phyloP scores from a whole-genome alignment of 1,284 basidiomycete species.

The Cerioporus squamosus region DNA sequence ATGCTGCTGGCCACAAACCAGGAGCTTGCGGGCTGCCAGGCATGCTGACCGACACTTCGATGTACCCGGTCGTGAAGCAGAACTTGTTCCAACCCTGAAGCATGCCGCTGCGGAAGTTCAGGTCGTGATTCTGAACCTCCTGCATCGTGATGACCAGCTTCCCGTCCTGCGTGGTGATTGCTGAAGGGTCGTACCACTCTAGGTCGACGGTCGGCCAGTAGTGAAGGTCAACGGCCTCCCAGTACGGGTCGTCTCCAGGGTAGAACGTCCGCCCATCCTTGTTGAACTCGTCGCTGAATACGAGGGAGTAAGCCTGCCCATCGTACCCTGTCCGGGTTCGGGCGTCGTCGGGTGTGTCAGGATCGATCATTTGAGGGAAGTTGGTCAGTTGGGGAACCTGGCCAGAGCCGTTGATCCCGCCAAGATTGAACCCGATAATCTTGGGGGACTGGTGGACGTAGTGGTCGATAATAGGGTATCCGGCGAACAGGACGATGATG shows the following conservation, averaged over 20 bases:
- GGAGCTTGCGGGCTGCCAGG: conserved; percentile 73
- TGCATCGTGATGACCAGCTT: conserved; percentile 78
- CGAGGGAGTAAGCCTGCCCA: conserved; percentile 78
- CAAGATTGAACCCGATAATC: conserved; percentile 70
- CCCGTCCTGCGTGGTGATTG: conserved; percentile 71
- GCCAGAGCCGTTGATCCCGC: conserved; percentile 71
- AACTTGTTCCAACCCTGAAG: conserved; percentile 88
- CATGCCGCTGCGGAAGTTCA: conserved; percentile 86
- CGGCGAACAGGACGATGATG: conserved; percentile 72
- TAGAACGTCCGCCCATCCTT: conserved; percentile 77
- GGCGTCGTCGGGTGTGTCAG: conserved; percentile 65
- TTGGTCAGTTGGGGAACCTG: conserved; percentile 69
- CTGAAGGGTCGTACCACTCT: conserved; percentile 85
- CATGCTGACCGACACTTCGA: conserved; percentile 81
- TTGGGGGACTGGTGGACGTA: conserved; percentile 38
- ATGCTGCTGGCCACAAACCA: conserved; percentile 71
- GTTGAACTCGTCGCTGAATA: conserved; percentile 95
- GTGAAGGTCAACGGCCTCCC: conserved; percentile 75
- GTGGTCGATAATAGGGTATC: conserved; percentile 76
- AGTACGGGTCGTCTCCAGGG: conserved; percentile 80
- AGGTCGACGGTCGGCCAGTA: conserved; percentile 86
- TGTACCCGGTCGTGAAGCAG: conserved; percentile 92
- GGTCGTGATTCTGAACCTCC: conserved; percentile 63
- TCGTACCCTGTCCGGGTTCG: conserved; percentile 55
- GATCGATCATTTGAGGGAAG: conserved; percentile 67